These are phyloP conservation scores for Arabidopsis hybrid DNA, from an alignment of 441 rosid species.

Conservation along the genomic window DNA sequence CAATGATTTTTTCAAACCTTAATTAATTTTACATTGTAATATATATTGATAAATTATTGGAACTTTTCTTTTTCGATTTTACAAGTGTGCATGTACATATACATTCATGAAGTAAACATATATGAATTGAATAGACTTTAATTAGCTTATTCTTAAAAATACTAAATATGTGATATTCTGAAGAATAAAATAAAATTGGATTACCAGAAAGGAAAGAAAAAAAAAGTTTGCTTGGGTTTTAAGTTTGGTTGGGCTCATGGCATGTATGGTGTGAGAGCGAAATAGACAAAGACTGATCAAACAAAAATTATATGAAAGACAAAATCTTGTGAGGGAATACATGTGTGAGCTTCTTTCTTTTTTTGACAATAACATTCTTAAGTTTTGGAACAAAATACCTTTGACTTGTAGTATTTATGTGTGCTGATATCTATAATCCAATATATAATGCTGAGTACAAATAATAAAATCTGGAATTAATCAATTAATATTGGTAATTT, in stretches of 20 bases:
- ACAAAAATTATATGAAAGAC: slow-evolving; percentile 26
- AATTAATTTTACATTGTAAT: slow-evolving; percentile 9
- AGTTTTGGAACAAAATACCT: background rate
- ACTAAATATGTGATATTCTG: background rate
- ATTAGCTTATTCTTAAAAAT: background rate
- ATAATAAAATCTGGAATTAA: too few relatives aligned
- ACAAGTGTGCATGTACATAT: slow-evolving; percentile 15
- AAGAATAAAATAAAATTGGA: slow-evolving; percentile 15
- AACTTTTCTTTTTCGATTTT: background rate
- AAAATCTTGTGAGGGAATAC: slow-evolving; percentile 57
- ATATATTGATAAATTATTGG: background rate
- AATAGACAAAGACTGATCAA: slow-evolving; percentile 27
- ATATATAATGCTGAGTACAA: too few relatives aligned
- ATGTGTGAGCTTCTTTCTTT: slow-evolving; percentile 14
- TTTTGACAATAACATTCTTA: slow-evolving; percentile 20
- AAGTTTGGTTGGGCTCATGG: slow-evolving; percentile 54
- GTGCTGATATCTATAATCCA: background rate
- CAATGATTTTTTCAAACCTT: background rate
- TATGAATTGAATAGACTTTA: background rate
- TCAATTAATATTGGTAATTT: background rate
- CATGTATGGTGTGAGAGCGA: slow-evolving; percentile 42
- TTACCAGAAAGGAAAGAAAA: slow-evolving; percentile 17
- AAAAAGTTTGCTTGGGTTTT: slow-evolving; percentile 63
- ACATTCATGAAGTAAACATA: slow-evolving; percentile 4
- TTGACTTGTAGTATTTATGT: slow-evolving; percentile 27